Evolutionary conservation across 225 moss, liverwort and hornwort genomes (phyloP), one percentile per base, ranked within the genome.

Genomic region (Pseudoscleropodium purum): DNA sequence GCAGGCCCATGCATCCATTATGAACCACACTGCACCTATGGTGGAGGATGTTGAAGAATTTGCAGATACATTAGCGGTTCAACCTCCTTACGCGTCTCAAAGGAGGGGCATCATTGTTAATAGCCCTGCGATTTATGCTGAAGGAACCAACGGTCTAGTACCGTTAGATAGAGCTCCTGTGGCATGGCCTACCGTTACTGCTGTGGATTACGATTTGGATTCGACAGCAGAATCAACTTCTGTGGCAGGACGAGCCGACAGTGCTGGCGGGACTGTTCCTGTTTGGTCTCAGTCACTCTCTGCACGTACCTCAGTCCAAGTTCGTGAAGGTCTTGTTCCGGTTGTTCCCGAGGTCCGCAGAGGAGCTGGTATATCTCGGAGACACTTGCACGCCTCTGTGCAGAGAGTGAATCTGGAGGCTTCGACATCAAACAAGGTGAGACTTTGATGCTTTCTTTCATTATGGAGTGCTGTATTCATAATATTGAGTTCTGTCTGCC

Each of bases 181-280:
- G 89, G 92, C 89, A 81, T 86, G 94, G 95, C 92, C 94, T 75
- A 85, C 92, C 47, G 92, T 94, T 62, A 88, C 92, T 82, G 90
- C 88, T 84, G 94, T 93, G 89, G 97, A 99, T 92, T 95, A 91
- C 81, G 97, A 99, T 91, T 90, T 97, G 49, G 95, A 97, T 89
- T 99, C 97, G 67, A 99, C 99, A 67, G 97, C 97, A 62, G 97
- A 99, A 88, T 99, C 99, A 37, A 85, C 95, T 68, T 92, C 92
- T 68, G 94, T 92, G 74, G 87, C 89, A 79, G 94, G 96, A 90
- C 95, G 75, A 84, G 89, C 89, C 59, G 96, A 95, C 49, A 96
- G 92, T 73, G 95, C 66, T 68, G 95, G 96, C 45, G 96, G 93
- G 75, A 95, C 94, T 77, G 96, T 99, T 86, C 97, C 97, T 77